Evolutionary conservation across 202 grass and related monocot species (phyloP).

Genomic region (Alloteropsis angusta): DNA sequence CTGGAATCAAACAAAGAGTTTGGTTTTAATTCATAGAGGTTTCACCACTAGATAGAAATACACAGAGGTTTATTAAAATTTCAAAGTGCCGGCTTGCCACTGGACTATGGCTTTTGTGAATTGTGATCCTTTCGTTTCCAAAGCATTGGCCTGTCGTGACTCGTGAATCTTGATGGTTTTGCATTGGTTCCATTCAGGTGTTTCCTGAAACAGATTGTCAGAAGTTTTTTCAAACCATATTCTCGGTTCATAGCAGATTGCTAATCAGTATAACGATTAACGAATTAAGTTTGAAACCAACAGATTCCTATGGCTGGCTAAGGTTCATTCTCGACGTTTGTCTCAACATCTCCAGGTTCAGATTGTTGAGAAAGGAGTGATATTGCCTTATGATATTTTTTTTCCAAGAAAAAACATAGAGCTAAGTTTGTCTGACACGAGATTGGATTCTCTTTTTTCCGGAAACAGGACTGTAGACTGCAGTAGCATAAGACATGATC

Average conservation of each 20-base stretch:
- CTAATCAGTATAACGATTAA: too few species aligned
- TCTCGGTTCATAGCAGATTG: too few species aligned
- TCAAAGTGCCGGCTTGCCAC: not conserved
- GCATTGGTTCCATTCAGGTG: not conserved
- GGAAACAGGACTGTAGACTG: too few species aligned
- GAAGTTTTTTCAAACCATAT: not conserved
- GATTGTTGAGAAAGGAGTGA: not conserved
- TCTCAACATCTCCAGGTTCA: not conserved
- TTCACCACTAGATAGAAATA: too few species aligned
- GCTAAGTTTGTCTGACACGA: too few species aligned
- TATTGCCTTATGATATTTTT: not conserved
- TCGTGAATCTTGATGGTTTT: too few species aligned
- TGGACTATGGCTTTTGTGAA: too few species aligned
- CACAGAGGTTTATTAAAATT: not conserved
- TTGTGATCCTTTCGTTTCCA: not conserved
- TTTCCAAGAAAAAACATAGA: too few species aligned
- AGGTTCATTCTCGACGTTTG: not conserved
- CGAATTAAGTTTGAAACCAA: not conserved
- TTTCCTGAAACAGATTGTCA: not conserved
- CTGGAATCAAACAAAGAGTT: too few species aligned
- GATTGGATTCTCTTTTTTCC: too few species aligned
- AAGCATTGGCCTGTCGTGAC: not conserved
- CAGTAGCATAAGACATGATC: too few species aligned
- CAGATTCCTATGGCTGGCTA: not conserved
- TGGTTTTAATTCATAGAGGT: too few species aligned